Evolutionary conservation across 73 alveolate genomes (phyloP).

Genomic region (Tetrahymena thermophila): DNA sequence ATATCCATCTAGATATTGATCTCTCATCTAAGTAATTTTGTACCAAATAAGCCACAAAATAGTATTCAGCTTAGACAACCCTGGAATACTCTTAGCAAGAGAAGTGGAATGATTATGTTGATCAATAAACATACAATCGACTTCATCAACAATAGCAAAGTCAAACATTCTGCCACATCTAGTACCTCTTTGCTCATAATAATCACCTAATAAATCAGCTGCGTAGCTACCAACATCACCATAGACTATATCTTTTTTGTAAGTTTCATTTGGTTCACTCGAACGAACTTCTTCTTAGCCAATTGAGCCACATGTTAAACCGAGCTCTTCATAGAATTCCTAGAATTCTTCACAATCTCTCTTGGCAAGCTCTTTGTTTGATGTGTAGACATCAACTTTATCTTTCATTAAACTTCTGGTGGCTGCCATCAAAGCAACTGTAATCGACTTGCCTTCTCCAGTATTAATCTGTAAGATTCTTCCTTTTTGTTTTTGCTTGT

Average conservation of each 20-base stretch:
- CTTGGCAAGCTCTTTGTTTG: constrained; percentile 62
- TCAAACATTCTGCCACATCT: constrained; percentile 1
- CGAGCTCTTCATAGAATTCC: constrained; percentile 40
- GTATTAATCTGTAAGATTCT: constrained; percentile 55
- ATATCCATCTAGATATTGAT: background rate
- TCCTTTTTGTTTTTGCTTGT: constrained; percentile 34
- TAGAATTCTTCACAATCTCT: constrained; percentile 56
- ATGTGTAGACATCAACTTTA: constrained; percentile 65
- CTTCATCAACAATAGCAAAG: constrained; percentile 31
- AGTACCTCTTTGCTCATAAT: constrained; percentile 2
- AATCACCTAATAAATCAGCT: constrained; percentile 20
- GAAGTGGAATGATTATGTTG: constrained; percentile 3
- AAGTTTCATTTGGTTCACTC: constrained; percentile 29
- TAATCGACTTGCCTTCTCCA: constrained; percentile 79
- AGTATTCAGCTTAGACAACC: background rate
- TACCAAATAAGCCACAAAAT: constrained; percentile 5
- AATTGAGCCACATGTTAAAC: constrained; percentile 31
- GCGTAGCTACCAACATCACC: constrained; percentile 9
- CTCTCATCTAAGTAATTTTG: background rate
- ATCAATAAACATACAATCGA: constrained; percentile 34
- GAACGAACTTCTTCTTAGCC: background rate
- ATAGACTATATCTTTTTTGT: constrained; percentile 38
- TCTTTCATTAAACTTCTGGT: constrained; percentile 44
- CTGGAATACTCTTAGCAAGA: constrained; percentile 11
- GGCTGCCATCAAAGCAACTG: constrained; percentile 58